These are phyloP conservation scores for Sporothrix pseudoabietina DNA, from an alignment of 2,329 filamentous ascomycete species.

Conservation along the genomic window DNA sequence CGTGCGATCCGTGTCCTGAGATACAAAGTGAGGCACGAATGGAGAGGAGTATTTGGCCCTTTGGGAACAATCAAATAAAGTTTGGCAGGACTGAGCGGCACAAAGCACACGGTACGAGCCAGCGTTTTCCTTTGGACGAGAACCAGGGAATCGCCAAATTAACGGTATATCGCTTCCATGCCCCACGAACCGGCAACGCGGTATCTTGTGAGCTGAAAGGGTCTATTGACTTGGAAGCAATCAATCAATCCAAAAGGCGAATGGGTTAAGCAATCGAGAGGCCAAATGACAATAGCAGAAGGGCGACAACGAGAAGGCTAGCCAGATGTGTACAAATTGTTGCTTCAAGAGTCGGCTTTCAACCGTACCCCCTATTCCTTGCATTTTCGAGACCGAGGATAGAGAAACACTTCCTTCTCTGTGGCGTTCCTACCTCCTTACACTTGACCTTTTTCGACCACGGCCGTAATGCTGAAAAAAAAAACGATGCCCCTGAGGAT, in stretches of 20 bases:
- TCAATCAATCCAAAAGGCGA: too few species aligned
- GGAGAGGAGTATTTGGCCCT: background rate
- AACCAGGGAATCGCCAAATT: slow-evolving; percentile 10
- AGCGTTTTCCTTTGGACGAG: background rate
- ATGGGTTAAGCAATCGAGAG: background rate
- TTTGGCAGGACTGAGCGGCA: background rate
- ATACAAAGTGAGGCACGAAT: background rate
- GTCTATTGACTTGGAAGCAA: background rate
- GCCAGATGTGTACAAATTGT: background rate
- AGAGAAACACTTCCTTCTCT: background rate
- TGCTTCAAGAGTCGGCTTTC: background rate
- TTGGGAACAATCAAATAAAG: background rate
- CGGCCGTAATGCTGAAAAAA: background rate
- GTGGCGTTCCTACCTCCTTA: background rate
- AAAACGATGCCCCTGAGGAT: too few species aligned
- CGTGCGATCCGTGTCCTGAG: background rate
- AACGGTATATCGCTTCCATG: background rate
- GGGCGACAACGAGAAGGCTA: background rate
- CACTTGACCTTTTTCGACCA: background rate
- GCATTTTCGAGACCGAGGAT: background rate
- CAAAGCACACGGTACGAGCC: background rate
- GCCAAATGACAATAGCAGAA: background rate
- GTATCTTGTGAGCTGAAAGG: background rate
- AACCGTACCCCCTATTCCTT: background rate
- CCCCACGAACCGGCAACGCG: slow-evolving; percentile 3